phyloP scores from a whole-genome alignment of 345 rosid genomes.

The Pelargonium nanum region DNA sequence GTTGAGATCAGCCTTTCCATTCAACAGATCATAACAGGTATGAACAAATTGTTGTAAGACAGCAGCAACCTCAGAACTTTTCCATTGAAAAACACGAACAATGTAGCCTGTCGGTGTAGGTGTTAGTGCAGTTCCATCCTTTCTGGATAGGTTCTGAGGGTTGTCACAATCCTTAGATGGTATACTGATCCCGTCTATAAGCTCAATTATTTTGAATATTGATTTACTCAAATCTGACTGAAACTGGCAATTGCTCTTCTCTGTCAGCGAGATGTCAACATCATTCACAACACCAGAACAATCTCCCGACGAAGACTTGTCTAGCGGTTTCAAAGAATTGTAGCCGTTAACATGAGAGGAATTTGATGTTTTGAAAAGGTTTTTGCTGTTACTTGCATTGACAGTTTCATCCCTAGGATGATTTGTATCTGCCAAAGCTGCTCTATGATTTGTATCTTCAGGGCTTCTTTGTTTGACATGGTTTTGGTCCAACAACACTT shows the following conservation, averaged over 20 bases:
- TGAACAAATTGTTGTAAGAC: constrained; percentile 51
- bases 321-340: constrained; percentile 18
- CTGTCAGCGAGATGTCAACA: constrained; percentile 9
- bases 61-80: constrained; percentile 52
- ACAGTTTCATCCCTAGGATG: constrained; percentile 9
- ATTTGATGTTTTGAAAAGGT: constrained; percentile 5
- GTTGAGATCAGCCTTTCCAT: constrained; percentile 42
- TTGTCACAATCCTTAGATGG: constrained; percentile 15
- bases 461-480: constrained; percentile 27
- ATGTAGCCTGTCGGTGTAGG: constrained; percentile 46
- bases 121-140: constrained; percentile 40
- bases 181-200: constrained; percentile 52
- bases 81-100: constrained; percentile 83
- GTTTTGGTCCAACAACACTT: constrained; percentile 37
- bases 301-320: constrained; percentile 15
- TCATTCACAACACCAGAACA: constrained; percentile 12
- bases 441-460: constrained; percentile 43
- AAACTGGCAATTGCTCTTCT: constrained; percentile 14
- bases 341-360: constrained; percentile 12
- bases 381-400: constrained; percentile 17
- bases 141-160: constrained; percentile 20
- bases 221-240: constrained; percentile 43
- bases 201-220: constrained; percentile 49
- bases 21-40: constrained; percentile 53
- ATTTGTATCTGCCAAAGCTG: constrained; percentile 30